Evolutionary conservation across 306 rosid genomes (phyloP), one percentile per base, ranked within the genome.

Genomic region (Prosopis cineraria): DNA sequence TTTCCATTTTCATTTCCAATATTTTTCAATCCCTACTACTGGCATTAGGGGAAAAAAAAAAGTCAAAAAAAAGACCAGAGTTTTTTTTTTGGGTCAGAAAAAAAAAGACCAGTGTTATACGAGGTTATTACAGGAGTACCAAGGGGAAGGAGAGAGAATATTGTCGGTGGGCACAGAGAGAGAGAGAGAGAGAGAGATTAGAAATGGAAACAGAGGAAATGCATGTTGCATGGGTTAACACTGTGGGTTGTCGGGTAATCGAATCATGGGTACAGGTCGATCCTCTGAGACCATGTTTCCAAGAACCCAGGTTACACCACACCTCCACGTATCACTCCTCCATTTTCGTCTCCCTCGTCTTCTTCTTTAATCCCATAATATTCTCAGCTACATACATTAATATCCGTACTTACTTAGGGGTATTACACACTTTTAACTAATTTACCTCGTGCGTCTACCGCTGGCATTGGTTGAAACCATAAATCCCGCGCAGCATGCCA

Each of bases 191-290:
- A 55, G 68, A 73, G 31, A 39, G 17, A 33, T n/a, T 68, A 16
- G 11, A 59, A 59, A 1, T 29, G 40, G 1, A 64, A 60, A 62
- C 22, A 16, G n/a, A n/a, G 55, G 48, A 82, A 83, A 4, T 31
- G 43, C 77, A n/a, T n/a, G 77, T 6, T 55, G 62, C 62, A 55
- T 52, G 83, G 78, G 83, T 74, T 77, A 29, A 2, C 52, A 43
- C 76, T 86, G 93, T 85, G 82, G 78, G 67, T 84, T 87, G 92
- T 91, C 91, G 84, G 87, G 84, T 67, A 37, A 68, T 73, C 48
- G 79, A 86, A 81, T 83, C 86, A 78, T 12, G 74, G 66, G 24
- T 53, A 22, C 85, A 78, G 83, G 88, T 81, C 85, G 70, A 76
- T 77, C 78, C 58, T 76, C 72, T 69, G 66, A 9, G 33, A 64